Base-by-base conservation (phyloP, 257 asterid genomes). In the Euphrasia confusa region DNA sequence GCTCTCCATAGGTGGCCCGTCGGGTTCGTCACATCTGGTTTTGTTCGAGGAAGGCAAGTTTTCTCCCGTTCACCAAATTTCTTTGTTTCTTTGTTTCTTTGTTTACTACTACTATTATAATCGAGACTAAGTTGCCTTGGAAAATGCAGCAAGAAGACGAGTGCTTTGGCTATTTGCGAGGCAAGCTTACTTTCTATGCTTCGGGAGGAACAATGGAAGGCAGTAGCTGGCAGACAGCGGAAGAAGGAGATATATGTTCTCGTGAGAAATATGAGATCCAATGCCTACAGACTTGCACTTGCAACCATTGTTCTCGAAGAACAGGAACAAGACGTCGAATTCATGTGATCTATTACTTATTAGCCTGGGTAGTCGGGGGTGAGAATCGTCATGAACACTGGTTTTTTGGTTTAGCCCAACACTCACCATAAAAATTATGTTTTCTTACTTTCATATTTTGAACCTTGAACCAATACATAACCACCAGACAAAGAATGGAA, bases 241-340 rank as follows among this genome's bases (percentile, higher is more conserved):
- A 84, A 72, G 77, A 79, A 82, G 79, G 90, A 84, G 75, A 84
- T 86, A n/a, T 92, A 79, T 72, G 95, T 92, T 28, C 76, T 86
- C 60, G 99, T 87, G 33, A 80, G 97, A 77, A 92, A 92, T 77
- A 74, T 87, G 80, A 83, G 95, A 74, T 89, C 96, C 57, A 89
- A 96, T 6, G 80, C 94, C 10, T 92, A 86, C 69, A 78, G 91
- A 74, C 96, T 89, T 75, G 99, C 91, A 68, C 84, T 78, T 60
- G 96, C 96, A 7, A 79, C 90, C 72, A 73, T 93, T 67, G 83
- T 82, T 60, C 79, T 92, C 4, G 99, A 92, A 75, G 82, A 78
- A 42, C 77, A 80, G 65, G 90, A 89, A 48, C 79, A 78, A 33
- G 99, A 89, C 70, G 47, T 73, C 57, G 72, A 72, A 48, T 79